phyloP scores from a whole-genome alignment of 768 basidiomycete genomes.

The Leccinum incarnatum region DNA sequence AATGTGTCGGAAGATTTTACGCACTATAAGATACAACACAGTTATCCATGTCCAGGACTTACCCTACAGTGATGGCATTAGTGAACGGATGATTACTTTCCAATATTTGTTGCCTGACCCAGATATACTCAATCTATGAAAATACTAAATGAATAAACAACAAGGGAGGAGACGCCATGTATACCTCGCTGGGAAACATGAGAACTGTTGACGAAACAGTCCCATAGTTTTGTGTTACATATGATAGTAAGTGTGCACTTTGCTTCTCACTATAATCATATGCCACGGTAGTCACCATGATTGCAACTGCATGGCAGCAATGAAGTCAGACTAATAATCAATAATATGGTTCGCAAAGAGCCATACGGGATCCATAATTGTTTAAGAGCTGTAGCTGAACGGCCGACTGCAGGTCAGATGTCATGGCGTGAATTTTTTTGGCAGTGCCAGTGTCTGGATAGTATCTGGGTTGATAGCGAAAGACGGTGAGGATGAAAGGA shows the following conservation, averaged over 20 bases:
- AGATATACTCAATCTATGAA: not conserved
- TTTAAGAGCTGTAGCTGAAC: not conserved
- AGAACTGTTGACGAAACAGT: not conserved
- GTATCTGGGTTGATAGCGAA: not conserved
- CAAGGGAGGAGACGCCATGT: not conserved
- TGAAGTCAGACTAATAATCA: not conserved
- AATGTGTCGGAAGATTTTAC: not conserved
- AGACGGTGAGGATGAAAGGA: not conserved
- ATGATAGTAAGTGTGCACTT: not conserved
- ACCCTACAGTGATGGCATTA: too few species aligned
- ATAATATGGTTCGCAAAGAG: not conserved
- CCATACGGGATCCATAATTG: not conserved
- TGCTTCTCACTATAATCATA: not conserved
- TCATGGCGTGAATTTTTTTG: too few species aligned
- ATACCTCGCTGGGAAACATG: not conserved
- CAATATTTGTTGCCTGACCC: not conserved
- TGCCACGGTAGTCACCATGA: too few species aligned
- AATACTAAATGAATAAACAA: not conserved
- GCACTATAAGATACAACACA: not conserved
- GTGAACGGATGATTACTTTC: too few species aligned
- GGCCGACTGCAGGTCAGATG: not conserved
- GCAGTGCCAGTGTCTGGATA: not conserved
- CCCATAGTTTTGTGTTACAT: not conserved
- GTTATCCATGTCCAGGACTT: not conserved
- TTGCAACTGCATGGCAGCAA: not conserved